A percentile compares a stretch with the other conserved stretches of the same genome.
Conservation (phyloP, 352 stramenopile genomes). For the Elongisporangium undulatum region DNA sequence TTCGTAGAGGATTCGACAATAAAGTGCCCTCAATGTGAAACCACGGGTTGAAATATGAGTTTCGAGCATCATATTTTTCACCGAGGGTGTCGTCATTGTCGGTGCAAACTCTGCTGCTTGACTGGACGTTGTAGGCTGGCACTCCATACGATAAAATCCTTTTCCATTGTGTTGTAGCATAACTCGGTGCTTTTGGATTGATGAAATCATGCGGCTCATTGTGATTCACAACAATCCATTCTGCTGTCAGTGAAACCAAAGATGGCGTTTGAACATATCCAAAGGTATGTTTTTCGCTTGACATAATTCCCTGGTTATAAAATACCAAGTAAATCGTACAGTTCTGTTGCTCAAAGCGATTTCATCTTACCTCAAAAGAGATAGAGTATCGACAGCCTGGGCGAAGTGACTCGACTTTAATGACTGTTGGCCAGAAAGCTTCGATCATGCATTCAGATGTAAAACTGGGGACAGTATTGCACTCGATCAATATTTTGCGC, state of each 20-base stretch:
- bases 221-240: constrained; percentile 52
- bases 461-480: constrained; percentile 8
- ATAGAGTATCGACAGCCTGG: constrained; percentile 53
- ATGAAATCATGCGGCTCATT: constrained; percentile 32
- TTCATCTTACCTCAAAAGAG: constrained; percentile 37
- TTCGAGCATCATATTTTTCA: constrained; percentile 18
- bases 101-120: constrained; percentile 20
- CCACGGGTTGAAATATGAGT: constrained; percentile 60
- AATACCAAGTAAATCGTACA: background rate
- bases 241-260: constrained; percentile 23
- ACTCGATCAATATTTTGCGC: background rate
- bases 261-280: constrained; percentile 42
- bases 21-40: constrained; percentile 42
- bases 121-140: constrained; percentile 27
- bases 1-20: constrained; percentile 48
- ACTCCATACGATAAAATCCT: constrained; percentile 29
- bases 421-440: constrained; percentile 45
- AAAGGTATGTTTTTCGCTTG: constrained; percentile 7
- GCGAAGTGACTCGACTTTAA: constrained; percentile 56
- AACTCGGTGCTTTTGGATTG: constrained; percentile 3
- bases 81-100: constrained; percentile 42
- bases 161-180: constrained; percentile 22
- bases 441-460: constrained; percentile 21
- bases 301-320: constrained; percentile 33
- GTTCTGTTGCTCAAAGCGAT: background rate